Evolutionary conservation across 257 asterid genomes (phyloP).

Genomic region (Scutellaria barbata): DNA sequence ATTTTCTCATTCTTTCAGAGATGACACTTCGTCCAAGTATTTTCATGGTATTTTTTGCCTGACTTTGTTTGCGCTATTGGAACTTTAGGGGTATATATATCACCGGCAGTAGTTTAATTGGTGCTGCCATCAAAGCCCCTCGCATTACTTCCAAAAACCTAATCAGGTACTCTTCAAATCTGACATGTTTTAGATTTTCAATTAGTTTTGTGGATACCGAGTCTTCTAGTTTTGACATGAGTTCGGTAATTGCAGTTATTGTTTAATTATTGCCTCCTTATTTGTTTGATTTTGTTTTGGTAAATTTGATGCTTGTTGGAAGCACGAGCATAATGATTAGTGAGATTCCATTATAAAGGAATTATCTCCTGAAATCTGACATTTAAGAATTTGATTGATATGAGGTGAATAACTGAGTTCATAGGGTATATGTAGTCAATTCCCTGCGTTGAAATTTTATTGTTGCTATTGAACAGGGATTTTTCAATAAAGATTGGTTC

Average conservation of each 20-base stretch:
- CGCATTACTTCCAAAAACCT: constrained; percentile 83
- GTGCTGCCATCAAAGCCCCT: constrained; percentile 86
- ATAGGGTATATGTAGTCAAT: constrained; percentile 13
- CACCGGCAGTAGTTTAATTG: constrained; percentile 82
- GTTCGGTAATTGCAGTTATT: neutral
- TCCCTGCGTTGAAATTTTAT: neutral
- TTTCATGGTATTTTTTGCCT: constrained; percentile 18
- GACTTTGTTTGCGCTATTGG: constrained; percentile 13
- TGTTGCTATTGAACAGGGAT: neutral
- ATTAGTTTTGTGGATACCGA: constrained; percentile 2
- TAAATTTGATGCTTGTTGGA: constrained; percentile 17
- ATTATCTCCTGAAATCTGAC: constrained; percentile 3
- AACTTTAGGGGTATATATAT: constrained; percentile 72
- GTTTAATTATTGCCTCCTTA: neutral
- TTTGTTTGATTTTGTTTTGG: constrained; percentile 27
- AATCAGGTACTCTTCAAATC: constrained; percentile 57
- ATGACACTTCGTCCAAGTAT: neutral
- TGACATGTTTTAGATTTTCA: constrained; percentile 14
- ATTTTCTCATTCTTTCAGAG: constrained; percentile 2
- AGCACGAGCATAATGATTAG: constrained; percentile 7
- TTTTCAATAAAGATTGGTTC: neutral
- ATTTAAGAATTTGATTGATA: constrained; percentile 15
- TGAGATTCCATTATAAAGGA: constrained; percentile 16
- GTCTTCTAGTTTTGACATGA: neutral
- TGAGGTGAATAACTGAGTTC: constrained; percentile 9